Evolutionary conservation across 2,329 filamentous ascomycete genomes (phyloP).

Genomic region (Berkeleyomyces rouxiae): DNA sequence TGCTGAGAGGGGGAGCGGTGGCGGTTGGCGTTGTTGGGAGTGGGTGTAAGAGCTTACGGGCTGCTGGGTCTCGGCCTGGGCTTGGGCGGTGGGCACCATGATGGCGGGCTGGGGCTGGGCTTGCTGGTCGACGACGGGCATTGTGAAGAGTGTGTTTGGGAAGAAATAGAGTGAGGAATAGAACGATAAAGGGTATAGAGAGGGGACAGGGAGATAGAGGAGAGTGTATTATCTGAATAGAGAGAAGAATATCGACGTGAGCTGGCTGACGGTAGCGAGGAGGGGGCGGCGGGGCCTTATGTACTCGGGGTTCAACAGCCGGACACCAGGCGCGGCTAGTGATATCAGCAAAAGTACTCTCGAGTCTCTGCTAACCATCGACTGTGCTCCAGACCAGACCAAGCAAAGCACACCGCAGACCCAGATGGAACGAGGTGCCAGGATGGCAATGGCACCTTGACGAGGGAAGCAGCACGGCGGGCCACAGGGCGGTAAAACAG

Average conservation of each 20-base stretch:
- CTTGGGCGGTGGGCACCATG: constrained; percentile 1
- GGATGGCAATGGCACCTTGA: too few species aligned
- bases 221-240: neutral
- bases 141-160: neutral
- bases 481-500: too few species aligned
- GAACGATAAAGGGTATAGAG: neutral
- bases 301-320: too few species aligned
- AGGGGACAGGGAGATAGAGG: neutral
- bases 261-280: too few species aligned
- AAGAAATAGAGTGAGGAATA: neutral
- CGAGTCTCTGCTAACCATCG: too few species aligned
- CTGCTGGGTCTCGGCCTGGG: constrained; percentile 4
- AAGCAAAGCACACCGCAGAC: too few species aligned
- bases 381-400: too few species aligned
- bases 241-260: neutral
- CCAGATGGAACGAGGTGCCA: too few species aligned
- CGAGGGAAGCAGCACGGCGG: too few species aligned
- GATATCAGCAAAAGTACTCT: too few species aligned
- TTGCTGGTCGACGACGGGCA: constrained; percentile 7
- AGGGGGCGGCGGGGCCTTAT: too few species aligned
- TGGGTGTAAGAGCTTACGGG: neutral
- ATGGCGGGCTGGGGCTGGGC: constrained; percentile 1
- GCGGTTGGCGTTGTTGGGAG: neutral
- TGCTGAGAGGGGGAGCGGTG: neutral
- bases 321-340: too few species aligned